phyloP scores from a whole-genome alignment of 768 basidiomycete genomes.

The Lanmaoa pseudosensibilis region DNA sequence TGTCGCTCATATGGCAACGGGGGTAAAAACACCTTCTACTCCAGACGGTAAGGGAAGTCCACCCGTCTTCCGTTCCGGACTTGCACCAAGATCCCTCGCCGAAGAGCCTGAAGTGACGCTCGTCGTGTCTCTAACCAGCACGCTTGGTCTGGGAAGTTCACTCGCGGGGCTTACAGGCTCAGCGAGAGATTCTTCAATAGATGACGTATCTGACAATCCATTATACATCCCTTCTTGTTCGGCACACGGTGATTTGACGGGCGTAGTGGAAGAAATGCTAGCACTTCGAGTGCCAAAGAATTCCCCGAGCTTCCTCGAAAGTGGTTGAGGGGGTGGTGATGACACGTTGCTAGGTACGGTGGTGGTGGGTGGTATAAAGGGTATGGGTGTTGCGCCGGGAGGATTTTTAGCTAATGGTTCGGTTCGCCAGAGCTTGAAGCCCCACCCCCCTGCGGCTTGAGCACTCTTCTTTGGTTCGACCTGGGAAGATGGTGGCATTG shows the following conservation, averaged over 20 bases:
- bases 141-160: constrained; percentile 25
- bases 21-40: constrained; percentile 21
- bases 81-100: constrained; percentile 26
- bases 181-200: constrained; percentile 36
- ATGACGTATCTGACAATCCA: constrained; percentile 37
- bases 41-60: constrained; percentile 12
- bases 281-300: constrained; percentile 59
- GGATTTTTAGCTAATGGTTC: constrained; percentile 34
- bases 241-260: constrained; percentile 23
- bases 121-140: constrained; percentile 32
- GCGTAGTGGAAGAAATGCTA: constrained; percentile 49
- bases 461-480: constrained; percentile 34
- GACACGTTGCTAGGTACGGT: constrained; percentile 22
- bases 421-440: constrained; percentile 69
- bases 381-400: constrained; percentile 29
- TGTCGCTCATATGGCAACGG: constrained; percentile 31
- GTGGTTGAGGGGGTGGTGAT: constrained; percentile 41
- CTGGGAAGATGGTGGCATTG: constrained; percentile 21
- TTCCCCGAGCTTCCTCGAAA: constrained; percentile 67
- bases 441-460: constrained; percentile 50
- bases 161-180: constrained; percentile 36
- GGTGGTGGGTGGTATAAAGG: constrained; percentile 21
- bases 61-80: constrained; percentile 28
- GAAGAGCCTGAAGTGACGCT: constrained; percentile 30
- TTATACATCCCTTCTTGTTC: constrained; percentile 28